Percentiles rank a stretch among this genome's conserved stretches.
phyloP scores from a whole-genome alignment of 1,284 basidiomycete species.

The Moesziomyces sp. region DNA sequence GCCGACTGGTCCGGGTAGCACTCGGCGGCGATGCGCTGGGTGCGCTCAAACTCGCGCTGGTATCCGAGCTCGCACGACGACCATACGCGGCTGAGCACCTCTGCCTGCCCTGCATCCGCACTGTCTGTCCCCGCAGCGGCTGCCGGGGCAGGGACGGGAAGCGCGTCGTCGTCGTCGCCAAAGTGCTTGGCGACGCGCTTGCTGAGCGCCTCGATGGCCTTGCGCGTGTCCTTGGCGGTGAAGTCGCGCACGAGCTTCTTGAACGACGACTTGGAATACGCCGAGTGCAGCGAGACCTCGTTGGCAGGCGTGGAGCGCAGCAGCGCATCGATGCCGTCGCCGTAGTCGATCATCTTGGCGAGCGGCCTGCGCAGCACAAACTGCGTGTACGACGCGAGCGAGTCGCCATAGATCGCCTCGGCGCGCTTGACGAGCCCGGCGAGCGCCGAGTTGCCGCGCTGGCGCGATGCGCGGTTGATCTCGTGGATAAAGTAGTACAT shows the following conservation, averaged over 20 bases:
- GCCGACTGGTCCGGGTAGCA: constrained; percentile 43
- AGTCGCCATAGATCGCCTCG: constrained; percentile 86
- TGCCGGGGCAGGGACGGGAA: not conserved
- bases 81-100: constrained; percentile 53
- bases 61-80: constrained; percentile 45
- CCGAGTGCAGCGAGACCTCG: constrained; percentile 81
- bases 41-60: constrained; percentile 40
- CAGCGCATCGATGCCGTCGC: constrained; percentile 87
- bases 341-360: constrained; percentile 89
- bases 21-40: constrained; percentile 32
- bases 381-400: constrained; percentile 84
- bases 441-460: constrained; percentile 69
- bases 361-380: constrained; percentile 87
- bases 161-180: constrained; percentile 72
- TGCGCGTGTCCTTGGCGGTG: constrained; percentile 86
- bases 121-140: not conserved
- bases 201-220: constrained; percentile 81
- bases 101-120: constrained; percentile 12
- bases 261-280: constrained; percentile 80
- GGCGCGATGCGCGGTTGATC: constrained; percentile 73
- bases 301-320: constrained; percentile 82
- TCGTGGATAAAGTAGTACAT: constrained; percentile 93
- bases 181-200: constrained; percentile 97
- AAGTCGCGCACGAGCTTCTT: constrained; percentile 89
- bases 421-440: constrained; percentile 78